A percentile compares a stretch with the other conserved stretches of the same genome.
Evolutionary conservation across 805 yeast species (phyloP).

Genomic region (Yarrowia keelungensis): DNA sequence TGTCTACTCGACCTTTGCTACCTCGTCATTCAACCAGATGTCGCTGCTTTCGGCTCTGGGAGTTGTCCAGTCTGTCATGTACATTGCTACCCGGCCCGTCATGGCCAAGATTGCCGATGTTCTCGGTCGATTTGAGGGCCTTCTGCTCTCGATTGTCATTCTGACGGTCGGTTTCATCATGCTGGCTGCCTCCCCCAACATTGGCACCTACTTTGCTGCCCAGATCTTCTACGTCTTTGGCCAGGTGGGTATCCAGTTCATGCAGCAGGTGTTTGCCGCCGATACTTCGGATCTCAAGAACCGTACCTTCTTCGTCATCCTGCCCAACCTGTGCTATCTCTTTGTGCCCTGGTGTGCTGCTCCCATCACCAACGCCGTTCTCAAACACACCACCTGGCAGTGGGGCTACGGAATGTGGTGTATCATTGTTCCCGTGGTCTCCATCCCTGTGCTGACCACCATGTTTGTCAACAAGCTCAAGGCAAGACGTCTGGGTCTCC

Average conservation of each 20-base stretch:
- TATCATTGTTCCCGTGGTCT: slow-evolving; percentile 53
- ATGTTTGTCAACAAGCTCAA: slow-evolving; percentile 34
- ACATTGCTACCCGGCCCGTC: slow-evolving; percentile 53
- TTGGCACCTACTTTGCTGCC: slow-evolving; percentile 52
- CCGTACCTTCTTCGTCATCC: slow-evolving; percentile 51
- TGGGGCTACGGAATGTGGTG: slow-evolving; percentile 63
- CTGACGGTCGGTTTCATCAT: slow-evolving; percentile 52
- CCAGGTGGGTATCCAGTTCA: slow-evolving; percentile 50
- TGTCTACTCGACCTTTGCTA: slow-evolving; percentile 51
- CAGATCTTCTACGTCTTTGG: slow-evolving; percentile 53
- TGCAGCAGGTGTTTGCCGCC: slow-evolving; percentile 50
- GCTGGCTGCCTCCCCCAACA: slow-evolving; percentile 51
- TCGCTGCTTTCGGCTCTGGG: slow-evolving; percentile 53
- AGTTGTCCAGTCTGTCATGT: slow-evolving; percentile 53
- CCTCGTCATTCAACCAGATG: slow-evolving; percentile 53
- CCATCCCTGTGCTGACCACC: slow-evolving; percentile 34
- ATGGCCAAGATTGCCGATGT: slow-evolving; percentile 55
- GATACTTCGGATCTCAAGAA: slow-evolving; percentile 54
- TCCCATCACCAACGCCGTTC: slow-evolving; percentile 44
- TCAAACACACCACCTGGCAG: slow-evolving; percentile 56
- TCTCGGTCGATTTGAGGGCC: slow-evolving; percentile 54
- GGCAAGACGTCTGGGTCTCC: slow-evolving; percentile 30
- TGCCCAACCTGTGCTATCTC: slow-evolving; percentile 53
- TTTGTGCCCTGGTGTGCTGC: slow-evolving; percentile 54
- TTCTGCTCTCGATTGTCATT: slow-evolving; percentile 48